Evolutionary conservation across 2,329 filamentous ascomycete species (phyloP).

Genomic region (Aureobasidium zeae): DNA sequence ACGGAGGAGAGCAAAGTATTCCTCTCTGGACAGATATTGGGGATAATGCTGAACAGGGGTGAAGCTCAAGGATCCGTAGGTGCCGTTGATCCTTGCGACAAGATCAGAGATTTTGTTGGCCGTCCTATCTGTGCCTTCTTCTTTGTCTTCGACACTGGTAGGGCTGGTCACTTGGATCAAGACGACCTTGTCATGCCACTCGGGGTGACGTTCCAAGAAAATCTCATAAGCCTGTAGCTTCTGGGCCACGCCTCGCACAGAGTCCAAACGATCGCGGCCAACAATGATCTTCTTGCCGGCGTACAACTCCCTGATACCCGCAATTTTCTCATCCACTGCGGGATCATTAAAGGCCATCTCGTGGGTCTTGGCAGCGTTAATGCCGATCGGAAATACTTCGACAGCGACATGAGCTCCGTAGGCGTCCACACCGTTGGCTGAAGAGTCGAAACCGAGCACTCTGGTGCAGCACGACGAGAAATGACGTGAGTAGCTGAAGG

Average conservation of each 20-base stretch:
- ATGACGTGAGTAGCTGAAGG: slow-evolving; percentile 88
- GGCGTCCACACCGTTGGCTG: slow-evolving; percentile 74
- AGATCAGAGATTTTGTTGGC: slow-evolving; percentile 84
- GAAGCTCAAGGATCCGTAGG: slow-evolving; percentile 79
- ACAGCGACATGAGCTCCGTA: slow-evolving; percentile 84
- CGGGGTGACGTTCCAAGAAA: slow-evolving; percentile 81
- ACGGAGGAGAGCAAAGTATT: slow-evolving; percentile 90
- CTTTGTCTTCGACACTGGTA: slow-evolving; percentile 58
- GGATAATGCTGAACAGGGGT: slow-evolving; percentile 91
- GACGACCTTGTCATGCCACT: slow-evolving; percentile 87
- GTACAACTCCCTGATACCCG: slow-evolving; percentile 66
- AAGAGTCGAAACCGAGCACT: slow-evolving; percentile 82
- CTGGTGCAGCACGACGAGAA: slow-evolving; percentile 91
- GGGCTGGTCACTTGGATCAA: slow-evolving; percentile 85
- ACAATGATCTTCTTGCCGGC: slow-evolving; percentile 91
- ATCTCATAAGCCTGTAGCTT: slow-evolving; percentile 91
- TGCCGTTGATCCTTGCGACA: slow-evolving; percentile 83
- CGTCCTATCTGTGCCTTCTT: slow-evolving; percentile 69
- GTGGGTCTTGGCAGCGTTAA: slow-evolving; percentile 75
- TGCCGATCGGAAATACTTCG: slow-evolving; percentile 89
- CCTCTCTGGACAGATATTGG: slow-evolving; percentile 78
- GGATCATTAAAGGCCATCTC: slow-evolving; percentile 61
- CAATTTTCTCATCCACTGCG: slow-evolving; percentile 61
- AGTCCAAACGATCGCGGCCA: slow-evolving; percentile 86
- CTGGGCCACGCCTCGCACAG: slow-evolving; percentile 85